Conservation (phyloP, 1,284 basidiomycete species). For the Melampsora larici-populina region DNA sequence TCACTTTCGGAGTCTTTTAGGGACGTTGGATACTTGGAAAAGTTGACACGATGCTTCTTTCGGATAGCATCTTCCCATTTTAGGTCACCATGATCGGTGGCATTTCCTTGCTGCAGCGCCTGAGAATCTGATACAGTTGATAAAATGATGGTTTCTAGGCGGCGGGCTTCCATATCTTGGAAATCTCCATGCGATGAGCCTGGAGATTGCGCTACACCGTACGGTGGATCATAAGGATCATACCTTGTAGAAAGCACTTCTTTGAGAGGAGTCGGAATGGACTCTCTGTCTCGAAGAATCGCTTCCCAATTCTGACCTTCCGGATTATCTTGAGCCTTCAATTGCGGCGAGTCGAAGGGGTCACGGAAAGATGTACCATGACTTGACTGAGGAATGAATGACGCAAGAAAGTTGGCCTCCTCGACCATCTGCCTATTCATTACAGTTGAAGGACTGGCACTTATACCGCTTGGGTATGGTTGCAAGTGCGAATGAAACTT, state of each 20-base stretch:
- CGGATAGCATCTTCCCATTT: background rate
- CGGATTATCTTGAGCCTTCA: too few species aligned
- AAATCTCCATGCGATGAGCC: too few species aligned
- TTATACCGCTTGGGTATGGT: background rate
- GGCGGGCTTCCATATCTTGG: background rate
- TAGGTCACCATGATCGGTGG: background rate
- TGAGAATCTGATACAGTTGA: background rate
- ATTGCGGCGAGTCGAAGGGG: background rate
- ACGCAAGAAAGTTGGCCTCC: constrained; percentile 9
- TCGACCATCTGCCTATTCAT: constrained; percentile 3
- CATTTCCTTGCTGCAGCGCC: background rate
- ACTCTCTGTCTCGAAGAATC: background rate
- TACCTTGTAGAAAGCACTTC: too few species aligned
- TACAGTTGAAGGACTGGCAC: background rate
- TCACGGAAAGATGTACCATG: background rate
- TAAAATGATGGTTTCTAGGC: background rate
- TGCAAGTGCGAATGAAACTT: background rate
- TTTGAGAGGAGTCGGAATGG: background rate
- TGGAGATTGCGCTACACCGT: too few species aligned
- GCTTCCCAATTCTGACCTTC: constrained; percentile 4
- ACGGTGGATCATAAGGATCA: too few species aligned
- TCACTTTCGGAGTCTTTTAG: background rate
- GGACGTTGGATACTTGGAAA: background rate
- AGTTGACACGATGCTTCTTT: background rate
- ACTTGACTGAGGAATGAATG: background rate